Evolutionary conservation across 176 grass and related monocot species (phyloP).

Genomic region (Musa itinerans): DNA sequence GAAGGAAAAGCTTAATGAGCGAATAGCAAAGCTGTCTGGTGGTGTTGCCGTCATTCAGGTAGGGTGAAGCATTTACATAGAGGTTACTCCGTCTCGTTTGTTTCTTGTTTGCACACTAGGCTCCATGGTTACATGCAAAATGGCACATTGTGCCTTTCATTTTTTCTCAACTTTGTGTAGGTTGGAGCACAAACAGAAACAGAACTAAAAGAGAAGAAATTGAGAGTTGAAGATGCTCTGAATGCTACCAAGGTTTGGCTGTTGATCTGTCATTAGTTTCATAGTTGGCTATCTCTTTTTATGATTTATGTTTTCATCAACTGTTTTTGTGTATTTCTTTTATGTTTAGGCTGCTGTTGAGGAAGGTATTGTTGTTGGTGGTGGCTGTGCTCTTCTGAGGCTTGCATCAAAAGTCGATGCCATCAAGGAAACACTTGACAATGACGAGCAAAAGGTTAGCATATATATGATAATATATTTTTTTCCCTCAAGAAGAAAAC

Average conservation of each 20-base stretch:
- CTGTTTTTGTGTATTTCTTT: background rate
- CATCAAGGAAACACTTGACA: constrained; percentile 84
- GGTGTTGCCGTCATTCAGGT: constrained; percentile 99
- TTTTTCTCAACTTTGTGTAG: constrained; percentile 28
- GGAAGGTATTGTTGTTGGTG: constrained; percentile 99
- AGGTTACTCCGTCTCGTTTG: background rate
- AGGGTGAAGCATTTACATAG: background rate
- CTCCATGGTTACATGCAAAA: background rate
- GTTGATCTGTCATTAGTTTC: background rate
- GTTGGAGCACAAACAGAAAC: constrained; percentile 98
- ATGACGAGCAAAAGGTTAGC: constrained; percentile 91
- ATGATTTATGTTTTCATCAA: constrained; percentile 25
- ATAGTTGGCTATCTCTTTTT: constrained; percentile 4
- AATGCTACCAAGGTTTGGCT: constrained; percentile 79
- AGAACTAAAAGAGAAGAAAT: constrained; percentile 93
- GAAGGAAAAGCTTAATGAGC: constrained; percentile 94
- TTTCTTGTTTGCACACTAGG: background rate
- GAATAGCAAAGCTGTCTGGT: constrained; percentile 91
- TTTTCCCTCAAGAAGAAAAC: too few species aligned
- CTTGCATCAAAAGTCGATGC: constrained; percentile 80
- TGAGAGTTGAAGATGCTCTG: constrained; percentile 98
- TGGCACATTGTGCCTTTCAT: background rate
- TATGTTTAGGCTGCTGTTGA: constrained; percentile 77
- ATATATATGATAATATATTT: background rate
- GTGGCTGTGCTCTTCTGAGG: constrained; percentile 87